Base-by-base conservation (phyloP, 2,329 filamentous ascomycete species). In the Fusarium compactum region DNA sequence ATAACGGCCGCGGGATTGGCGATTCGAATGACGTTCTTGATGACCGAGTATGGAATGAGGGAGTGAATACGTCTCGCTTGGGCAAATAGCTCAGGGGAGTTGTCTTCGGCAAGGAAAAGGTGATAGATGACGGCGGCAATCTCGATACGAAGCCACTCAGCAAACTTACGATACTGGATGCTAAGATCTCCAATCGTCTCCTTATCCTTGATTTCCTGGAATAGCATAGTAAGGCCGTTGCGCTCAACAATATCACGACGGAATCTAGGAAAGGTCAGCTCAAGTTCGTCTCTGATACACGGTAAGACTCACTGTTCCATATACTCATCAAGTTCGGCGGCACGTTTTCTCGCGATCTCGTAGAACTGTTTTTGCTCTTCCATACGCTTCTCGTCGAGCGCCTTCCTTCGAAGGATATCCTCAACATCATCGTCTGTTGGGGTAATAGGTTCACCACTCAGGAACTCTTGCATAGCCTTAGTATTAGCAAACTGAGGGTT, bases 1-100 rank as follows among this genome's bases (percentile, higher is more conserved):
- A 99, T 98, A 70, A 99, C 96, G 8, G 94, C 94, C 1, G 95
- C 95, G 4, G 96, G 96, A 74, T 99, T 99, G 24, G 96, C 94
- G 73, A 98, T 94, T 60, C 95, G 90, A 76, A 99, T 98, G 48
- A 97, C 94, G 77, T 98, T 98, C 84, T 99, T 99, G 78, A 99
- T 86, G 51, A 98, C 85, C 1, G 91, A 92, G 78, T 99, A 99
- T 0, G 96, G 96, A 46, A 99, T 92, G 59, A 98, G 87, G 1
- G 95, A 97, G 78, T 99, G 96, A 55, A 98, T 98, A 65, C 93
- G 90, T 82, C 95, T 97, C 7, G 92, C 91, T 80, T 99, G 96
- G 0, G 94, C 94, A 79, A 98, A 98, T 30, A 99, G 82, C 77
- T 99, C 96, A 1, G 96, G 95, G 0, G 95, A 98, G 80, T 99